Conservation (phyloP, 352 stramenopile species). For the Thalassiosira sp. region DNA sequence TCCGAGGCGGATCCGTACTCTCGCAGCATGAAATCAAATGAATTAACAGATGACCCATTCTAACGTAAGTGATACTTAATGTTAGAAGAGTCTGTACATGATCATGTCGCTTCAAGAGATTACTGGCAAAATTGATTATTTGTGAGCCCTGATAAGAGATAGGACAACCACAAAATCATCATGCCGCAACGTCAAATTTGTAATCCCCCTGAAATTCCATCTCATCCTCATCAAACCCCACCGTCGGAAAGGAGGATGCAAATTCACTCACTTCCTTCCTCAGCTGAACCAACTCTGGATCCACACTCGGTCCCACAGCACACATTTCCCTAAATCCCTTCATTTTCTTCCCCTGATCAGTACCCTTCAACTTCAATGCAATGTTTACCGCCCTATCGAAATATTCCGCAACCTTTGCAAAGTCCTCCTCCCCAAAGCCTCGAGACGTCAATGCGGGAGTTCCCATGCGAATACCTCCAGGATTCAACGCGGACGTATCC, state of each 20-base stretch:
- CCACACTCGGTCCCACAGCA: conserved; percentile 72
- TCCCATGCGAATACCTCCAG: conserved; percentile 95
- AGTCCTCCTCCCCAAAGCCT: conserved; percentile 94
- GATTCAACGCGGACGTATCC: conserved; percentile 96
- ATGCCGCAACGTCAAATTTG: conserved; percentile 81
- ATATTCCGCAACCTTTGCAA: conserved; percentile 91
- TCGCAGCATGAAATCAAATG: too few species aligned
- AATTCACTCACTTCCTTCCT: conserved; percentile 91
- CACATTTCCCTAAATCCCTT: conserved; percentile 93
- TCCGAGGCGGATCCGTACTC: too few species aligned
- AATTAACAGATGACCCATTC: too few species aligned
- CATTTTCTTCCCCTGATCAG: conserved; percentile 89
- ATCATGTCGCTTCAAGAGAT: too few species aligned
- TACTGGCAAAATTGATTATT: too few species aligned
- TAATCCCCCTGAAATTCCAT: conserved; percentile 81
- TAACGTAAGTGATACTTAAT: too few species aligned
- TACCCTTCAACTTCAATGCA: conserved; percentile 89
- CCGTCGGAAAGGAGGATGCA: conserved; percentile 92
- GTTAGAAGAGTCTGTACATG: too few species aligned
- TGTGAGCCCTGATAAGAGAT: too few species aligned
- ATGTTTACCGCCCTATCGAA: conserved; percentile 95
- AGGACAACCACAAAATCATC: too few species aligned
- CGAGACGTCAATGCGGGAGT: conserved; percentile 93
- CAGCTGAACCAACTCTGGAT: conserved; percentile 85
- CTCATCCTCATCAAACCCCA: conserved; percentile 94